Conservation (phyloP, 129 eudicot genomes). For the Heracleum sosnowskyi region DNA sequence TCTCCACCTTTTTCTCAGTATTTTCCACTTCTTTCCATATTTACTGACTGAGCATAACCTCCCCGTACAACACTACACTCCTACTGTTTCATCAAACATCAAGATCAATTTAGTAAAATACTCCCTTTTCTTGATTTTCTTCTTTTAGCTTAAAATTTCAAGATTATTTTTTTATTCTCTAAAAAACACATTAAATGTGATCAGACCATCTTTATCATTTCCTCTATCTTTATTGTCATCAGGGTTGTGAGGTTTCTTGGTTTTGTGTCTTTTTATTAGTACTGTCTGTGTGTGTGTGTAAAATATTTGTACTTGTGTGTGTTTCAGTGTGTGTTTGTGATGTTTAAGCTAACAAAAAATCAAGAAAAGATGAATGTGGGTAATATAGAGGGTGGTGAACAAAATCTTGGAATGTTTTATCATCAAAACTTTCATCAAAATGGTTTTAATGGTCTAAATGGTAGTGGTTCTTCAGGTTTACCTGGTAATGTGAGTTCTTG, state of each 20-base stretch:
- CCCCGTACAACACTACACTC: background rate
- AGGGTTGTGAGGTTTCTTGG: background rate
- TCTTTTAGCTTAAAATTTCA: background rate
- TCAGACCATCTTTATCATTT: background rate
- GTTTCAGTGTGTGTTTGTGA: background rate
- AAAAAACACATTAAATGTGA: background rate
- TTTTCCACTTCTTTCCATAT: background rate
- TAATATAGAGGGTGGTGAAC: slow-evolving; percentile 8
- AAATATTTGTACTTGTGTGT: background rate
- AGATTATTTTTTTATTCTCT: background rate
- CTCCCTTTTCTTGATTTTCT: background rate
- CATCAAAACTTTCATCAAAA: slow-evolving; percentile 6
- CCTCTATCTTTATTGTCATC: background rate
- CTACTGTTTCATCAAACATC: slow-evolving; percentile 2
- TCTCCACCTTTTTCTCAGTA: background rate
- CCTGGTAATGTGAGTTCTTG: slow-evolving; percentile 13
- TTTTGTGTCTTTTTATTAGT: background rate
- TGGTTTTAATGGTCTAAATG: background rate
- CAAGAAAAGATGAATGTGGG: slow-evolving; percentile 1
- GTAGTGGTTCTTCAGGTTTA: slow-evolving; percentile 5
- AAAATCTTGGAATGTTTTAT: slow-evolving; percentile 9
- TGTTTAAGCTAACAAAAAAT: slow-evolving; percentile 10
- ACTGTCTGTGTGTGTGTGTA: background rate
- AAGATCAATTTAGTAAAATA: background rate
- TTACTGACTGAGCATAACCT: slow-evolving; percentile 3